Conservation (phyloP, 495 filamentous ascomycete species). For the Entonaema liquescens region DNA sequence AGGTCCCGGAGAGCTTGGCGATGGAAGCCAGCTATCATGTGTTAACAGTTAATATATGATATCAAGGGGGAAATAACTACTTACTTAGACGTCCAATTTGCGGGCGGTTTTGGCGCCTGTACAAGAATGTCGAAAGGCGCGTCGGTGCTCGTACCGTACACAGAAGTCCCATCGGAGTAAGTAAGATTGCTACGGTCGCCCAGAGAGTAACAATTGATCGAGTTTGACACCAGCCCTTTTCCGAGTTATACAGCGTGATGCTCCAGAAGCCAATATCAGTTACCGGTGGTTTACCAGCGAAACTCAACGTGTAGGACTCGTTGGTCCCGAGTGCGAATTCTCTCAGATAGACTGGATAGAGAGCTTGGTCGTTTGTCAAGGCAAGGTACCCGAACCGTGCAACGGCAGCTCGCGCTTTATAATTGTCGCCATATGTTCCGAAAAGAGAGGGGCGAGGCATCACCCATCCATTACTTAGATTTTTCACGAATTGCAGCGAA, state of each 20-base stretch:
- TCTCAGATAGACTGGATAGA: conserved; percentile 18
- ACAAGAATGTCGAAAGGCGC: conserved; percentile 41
- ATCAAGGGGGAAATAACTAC: no score
- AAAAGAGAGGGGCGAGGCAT: neutral
- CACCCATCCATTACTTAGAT: neutral
- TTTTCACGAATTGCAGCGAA: neutral
- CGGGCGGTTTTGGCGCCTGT: conserved; percentile 45
- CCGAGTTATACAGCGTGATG: conserved; percentile 45
- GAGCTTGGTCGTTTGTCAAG: conserved; percentile 17
- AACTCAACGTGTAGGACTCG: conserved; percentile 43
- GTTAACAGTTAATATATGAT: neutral
- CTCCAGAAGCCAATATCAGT: conserved; percentile 48
- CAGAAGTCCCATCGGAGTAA: conserved; percentile 41
- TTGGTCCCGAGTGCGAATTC: conserved; percentile 10
- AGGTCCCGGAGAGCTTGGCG: no score
- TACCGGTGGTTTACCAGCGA: conserved; percentile 46
- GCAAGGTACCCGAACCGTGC: conserved; percentile 34
- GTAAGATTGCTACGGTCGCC: conserved; percentile 47
- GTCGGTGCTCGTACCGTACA: conserved; percentile 36
- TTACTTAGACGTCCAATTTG: conserved; percentile 48
- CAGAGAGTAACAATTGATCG: conserved; percentile 39
- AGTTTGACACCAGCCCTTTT: conserved; percentile 43
- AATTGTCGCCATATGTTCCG: neutral
- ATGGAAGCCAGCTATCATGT: no score
- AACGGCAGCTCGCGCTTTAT: conserved; percentile 24